Conservation (phyloP, 495 filamentous ascomycete species). For the Diplogelasinospora grovesii region DNA sequence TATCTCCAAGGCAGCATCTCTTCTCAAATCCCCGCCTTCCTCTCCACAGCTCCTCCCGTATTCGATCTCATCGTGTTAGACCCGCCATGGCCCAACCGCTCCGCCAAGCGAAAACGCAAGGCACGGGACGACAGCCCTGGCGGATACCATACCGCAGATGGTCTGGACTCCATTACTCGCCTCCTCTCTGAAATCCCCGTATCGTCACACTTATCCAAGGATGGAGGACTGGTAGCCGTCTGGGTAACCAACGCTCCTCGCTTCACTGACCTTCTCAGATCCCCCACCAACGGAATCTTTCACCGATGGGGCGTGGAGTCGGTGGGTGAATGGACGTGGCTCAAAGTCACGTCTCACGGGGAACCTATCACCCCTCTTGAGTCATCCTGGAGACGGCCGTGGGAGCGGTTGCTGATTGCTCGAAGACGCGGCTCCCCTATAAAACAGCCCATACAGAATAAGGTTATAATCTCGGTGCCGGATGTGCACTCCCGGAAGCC, state of each 20-base stretch:
- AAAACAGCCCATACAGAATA: conserved; percentile 23
- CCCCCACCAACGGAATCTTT: conserved; percentile 45
- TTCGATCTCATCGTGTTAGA: conserved; percentile 84
- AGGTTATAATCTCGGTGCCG: conserved; percentile 70
- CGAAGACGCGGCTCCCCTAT: conserved; percentile 26
- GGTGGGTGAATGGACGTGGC: conserved; percentile 84
- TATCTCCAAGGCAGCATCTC: conserved; percentile 36
- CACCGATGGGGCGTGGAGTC: conserved; percentile 55
- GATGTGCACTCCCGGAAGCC: conserved; percentile 93
- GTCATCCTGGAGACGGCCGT: conserved; percentile 72
- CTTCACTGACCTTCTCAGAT: conserved; percentile 50
- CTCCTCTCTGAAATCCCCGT: conserved; percentile 50
- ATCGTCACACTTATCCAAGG: conserved; percentile 44
- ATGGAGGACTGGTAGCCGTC: conserved; percentile 60
- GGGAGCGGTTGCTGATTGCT: conserved; percentile 75
- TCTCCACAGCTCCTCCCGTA: conserved; percentile 25
- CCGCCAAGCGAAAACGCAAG: conserved; percentile 60
- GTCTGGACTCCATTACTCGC: conserved; percentile 26
- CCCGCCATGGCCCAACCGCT: conserved; percentile 92
- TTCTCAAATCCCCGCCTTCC: conserved; percentile 25
- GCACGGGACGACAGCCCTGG: conserved; percentile 8
- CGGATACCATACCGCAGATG: conserved; percentile 50
- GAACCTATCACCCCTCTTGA: conserved; percentile 64
- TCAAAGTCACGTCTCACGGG: conserved; percentile 70
- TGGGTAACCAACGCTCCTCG: conserved; percentile 83